Evolutionary conservation across 768 basidiomycete species (phyloP).

Genomic region (Ephemerocybe angulata): DNA sequence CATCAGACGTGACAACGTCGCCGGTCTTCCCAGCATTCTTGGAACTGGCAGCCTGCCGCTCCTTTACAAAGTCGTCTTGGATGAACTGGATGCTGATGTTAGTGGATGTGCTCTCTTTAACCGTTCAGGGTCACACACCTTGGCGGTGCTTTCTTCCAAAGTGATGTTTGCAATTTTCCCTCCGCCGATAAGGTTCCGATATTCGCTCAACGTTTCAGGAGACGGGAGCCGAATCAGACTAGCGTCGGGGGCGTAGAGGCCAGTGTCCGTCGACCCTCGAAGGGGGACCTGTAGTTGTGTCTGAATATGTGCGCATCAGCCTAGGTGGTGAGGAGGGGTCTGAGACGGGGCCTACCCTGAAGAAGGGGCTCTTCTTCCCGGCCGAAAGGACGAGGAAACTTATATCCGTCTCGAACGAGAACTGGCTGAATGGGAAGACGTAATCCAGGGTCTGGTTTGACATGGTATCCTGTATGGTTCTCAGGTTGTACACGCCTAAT

Average conservation of each 20-base stretch:
- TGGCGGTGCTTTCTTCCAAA: slow-evolving; percentile 52
- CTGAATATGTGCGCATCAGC: slow-evolving; percentile 30
- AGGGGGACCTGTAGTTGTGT: slow-evolving; percentile 52
- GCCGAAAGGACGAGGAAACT: slow-evolving; percentile 58
- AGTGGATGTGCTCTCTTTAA: background rate
- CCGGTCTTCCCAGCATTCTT: slow-evolving; percentile 29
- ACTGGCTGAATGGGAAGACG: slow-evolving; percentile 71
- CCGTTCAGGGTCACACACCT: slow-evolving; percentile 37
- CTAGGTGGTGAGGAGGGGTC: background rate
- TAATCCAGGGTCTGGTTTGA: slow-evolving; percentile 66
- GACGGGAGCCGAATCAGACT: slow-evolving; percentile 33
- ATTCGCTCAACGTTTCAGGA: slow-evolving; percentile 45
- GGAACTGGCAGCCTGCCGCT: slow-evolving; percentile 30
- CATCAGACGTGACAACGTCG: slow-evolving; percentile 43
- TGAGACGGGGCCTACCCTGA: slow-evolving; percentile 44
- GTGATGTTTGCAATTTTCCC: slow-evolving; percentile 56
- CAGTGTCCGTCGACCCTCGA: background rate
- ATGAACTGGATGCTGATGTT: slow-evolving; percentile 50
- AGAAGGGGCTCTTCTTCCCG: slow-evolving; percentile 69
- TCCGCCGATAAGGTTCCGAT: slow-evolving; percentile 57
- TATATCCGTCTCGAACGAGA: slow-evolving; percentile 72
- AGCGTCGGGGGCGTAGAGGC: slow-evolving; percentile 31
- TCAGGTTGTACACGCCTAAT: slow-evolving; percentile 65
- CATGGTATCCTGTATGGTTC: slow-evolving; percentile 61
- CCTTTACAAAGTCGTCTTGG: slow-evolving; percentile 68